These are phyloP conservation scores for Litsea cubeba DNA, from an alignment of 164 flowering plant species.

Conservation along the genomic window DNA sequence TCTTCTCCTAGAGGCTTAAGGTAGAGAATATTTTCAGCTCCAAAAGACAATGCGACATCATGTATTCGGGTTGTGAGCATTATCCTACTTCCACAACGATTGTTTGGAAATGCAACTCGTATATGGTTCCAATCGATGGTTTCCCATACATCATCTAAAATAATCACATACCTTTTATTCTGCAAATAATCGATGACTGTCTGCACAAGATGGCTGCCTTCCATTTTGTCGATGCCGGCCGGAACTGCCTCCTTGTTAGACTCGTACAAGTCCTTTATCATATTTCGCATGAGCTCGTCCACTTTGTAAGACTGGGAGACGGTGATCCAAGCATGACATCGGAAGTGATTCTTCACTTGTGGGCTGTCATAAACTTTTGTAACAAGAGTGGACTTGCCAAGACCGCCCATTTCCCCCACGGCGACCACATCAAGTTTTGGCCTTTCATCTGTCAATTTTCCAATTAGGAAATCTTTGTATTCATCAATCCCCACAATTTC, in stretches of 20 bases:
- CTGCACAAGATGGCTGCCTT: not conserved
- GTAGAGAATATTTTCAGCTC: not conserved
- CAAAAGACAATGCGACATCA: not conserved
- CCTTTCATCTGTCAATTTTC: constrained; percentile 19
- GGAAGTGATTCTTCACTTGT: constrained; percentile 1
- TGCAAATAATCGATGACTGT: not conserved
- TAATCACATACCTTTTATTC: constrained; percentile 15
- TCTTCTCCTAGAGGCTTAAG: not conserved
- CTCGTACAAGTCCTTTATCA: constrained; percentile 1
- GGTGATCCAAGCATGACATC: constrained; percentile 18
- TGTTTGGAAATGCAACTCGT: constrained; percentile 22
- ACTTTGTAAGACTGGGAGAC: constrained; percentile 6
- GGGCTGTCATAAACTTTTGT: constrained; percentile 10
- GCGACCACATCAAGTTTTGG: not conserved
- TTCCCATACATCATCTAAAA: constrained; percentile 41
- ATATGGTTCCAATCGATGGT: constrained; percentile 21
- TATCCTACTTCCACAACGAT: constrained; percentile 23
- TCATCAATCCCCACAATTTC: constrained; percentile 33
- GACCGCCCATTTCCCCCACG: constrained; percentile 16
- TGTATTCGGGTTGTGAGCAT: constrained; percentile 29
- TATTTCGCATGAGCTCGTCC: constrained; percentile 1
- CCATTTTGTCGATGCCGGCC: too few species aligned
- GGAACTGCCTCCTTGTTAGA: too few species aligned
- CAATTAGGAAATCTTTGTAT: constrained; percentile 14
- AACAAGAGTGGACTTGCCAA: constrained; percentile 21